Conservation (phyloP, 176 grass and related monocot species). For the Tuctoria greenei region DNA sequence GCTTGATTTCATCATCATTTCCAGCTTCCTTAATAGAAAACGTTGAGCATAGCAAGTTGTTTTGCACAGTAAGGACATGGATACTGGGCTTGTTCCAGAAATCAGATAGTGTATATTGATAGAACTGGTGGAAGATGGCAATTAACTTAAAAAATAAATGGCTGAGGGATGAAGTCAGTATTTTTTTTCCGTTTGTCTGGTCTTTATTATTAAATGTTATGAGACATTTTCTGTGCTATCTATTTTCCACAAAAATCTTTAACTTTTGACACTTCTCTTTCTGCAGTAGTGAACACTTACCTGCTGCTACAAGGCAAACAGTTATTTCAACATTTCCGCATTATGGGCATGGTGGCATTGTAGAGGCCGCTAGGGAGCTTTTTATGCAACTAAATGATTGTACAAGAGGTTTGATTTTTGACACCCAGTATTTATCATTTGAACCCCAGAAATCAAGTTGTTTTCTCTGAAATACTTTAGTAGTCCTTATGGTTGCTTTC, state of each 20-base stretch:
- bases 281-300: conserved; percentile 65
- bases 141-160: not conserved
- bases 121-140: conserved; percentile 11
- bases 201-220: conserved; percentile 14
- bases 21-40: not conserved
- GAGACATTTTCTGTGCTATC: not conserved
- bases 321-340: conserved; percentile 88
- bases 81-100: conserved; percentile 22
- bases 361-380: conserved; percentile 86
- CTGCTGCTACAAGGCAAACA: conserved; percentile 57
- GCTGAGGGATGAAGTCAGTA: not conserved
- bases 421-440: conserved; percentile 26
- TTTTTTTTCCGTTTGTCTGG: not conserved
- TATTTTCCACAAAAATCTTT: not conserved
- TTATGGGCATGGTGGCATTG: conserved; percentile 94
- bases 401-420: conserved; percentile 46
- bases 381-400: conserved; percentile 84
- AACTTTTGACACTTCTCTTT: conserved; percentile 33
- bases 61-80: not conserved
- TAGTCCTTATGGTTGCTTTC: not conserved
- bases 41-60: not conserved
- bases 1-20: not conserved
- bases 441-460: not conserved
- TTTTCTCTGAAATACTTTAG: conserved; percentile 15
- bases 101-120: not conserved